A percentile compares a stretch with the other conserved stretches of the same genome.
phyloP scores from a whole-genome alignment of 495 filamentous ascomycete species.

The Talaromyces borbonicus region DNA sequence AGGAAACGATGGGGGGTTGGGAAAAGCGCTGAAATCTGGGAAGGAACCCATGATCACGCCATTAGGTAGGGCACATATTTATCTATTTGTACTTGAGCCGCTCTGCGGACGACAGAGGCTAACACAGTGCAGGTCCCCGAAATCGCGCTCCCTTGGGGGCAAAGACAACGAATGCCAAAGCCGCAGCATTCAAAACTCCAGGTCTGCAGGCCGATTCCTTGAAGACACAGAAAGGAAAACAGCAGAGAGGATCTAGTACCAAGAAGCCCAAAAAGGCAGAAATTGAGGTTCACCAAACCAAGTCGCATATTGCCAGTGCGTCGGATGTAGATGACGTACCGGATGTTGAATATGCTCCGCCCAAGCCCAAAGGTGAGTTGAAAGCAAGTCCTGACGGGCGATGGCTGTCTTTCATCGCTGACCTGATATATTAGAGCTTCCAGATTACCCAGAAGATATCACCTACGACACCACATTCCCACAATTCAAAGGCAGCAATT shows the following conservation, averaged over 20 bases:
- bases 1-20: constrained; percentile 47
- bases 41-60: constrained; percentile 75
- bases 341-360: constrained; percentile 70
- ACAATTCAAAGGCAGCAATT: constrained; percentile 49
- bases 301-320: constrained; percentile 21
- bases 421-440: constrained; percentile 41
- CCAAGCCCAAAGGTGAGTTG: constrained; percentile 44
- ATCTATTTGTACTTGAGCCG: too few species aligned
- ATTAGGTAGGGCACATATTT: constrained; percentile 47
- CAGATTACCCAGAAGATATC: constrained; percentile 70
- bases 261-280: constrained; percentile 39
- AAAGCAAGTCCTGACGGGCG: neutral
- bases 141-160: constrained; percentile 74
- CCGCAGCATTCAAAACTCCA: constrained; percentile 57
- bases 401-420: neutral
- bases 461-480: constrained; percentile 46
- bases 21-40: constrained; percentile 48
- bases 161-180: constrained; percentile 95
- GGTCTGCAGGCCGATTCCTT: constrained; percentile 35
- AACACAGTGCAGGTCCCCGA: constrained; percentile 27
- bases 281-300: constrained; percentile 25
- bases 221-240: constrained; percentile 38
- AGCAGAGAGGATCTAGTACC: constrained; percentile 39
- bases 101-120: too few species aligned
- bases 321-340: constrained; percentile 49